phyloP scores from a whole-genome alignment of 2,329 filamentous ascomycete species.

The Fusarium marasasianum region DNA sequence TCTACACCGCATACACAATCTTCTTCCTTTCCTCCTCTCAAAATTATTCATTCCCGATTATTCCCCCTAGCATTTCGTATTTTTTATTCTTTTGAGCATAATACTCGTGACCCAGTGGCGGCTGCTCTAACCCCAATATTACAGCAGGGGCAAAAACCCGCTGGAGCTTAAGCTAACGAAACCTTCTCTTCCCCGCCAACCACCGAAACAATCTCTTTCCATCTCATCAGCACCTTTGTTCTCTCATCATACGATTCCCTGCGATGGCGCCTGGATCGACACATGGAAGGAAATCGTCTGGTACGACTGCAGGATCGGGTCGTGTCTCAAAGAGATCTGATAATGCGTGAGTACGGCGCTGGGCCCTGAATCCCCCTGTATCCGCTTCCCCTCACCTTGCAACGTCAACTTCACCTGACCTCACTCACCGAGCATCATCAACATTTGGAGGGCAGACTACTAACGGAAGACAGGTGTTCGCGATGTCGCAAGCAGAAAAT shows the following conservation, averaged over 20 bases:
- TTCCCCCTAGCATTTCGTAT: neutral
- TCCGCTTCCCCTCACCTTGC: neutral
- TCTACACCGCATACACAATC: neutral
- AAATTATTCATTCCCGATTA: neutral
- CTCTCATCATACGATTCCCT: neutral
- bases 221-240: neutral
- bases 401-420: neutral
- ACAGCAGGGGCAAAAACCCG: neutral
- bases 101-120: conserved; percentile 7
- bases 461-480: conserved; percentile 27
- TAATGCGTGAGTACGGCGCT: conserved; percentile 34
- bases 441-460: neutral
- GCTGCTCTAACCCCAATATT: neutral
- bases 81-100: neutral
- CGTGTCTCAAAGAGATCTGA: conserved; percentile 41
- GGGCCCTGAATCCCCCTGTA: neutral
- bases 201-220: neutral
- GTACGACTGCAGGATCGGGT: conserved; percentile 11
- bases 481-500: conserved; percentile 49
- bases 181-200: neutral
- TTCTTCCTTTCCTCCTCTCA: neutral
- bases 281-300: conserved; percentile 29
- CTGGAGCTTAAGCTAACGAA: conserved; percentile 4
- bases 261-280: conserved; percentile 34
- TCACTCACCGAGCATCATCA: neutral